Percentiles rank a stretch among this genome's conserved stretches.
Evolutionary conservation across 805 yeast species (phyloP).

Genomic region (Spathaspora sp.): DNA sequence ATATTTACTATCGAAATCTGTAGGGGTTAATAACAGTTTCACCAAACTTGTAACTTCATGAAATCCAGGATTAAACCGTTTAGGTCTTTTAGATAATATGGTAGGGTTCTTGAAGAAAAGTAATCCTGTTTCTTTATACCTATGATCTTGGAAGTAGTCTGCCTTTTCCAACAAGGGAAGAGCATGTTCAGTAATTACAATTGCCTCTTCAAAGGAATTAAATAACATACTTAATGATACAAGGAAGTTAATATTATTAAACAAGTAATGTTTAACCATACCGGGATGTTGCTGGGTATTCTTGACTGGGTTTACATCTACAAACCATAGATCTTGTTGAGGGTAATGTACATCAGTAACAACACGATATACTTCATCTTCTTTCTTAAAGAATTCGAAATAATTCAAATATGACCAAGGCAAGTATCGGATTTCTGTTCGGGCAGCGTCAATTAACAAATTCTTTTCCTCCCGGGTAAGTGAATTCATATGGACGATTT

Average conservation of each 20-base stretch:
- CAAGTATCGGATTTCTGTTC: constrained; percentile 12
- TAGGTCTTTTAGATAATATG: constrained; percentile 13
- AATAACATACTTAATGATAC: constrained; percentile 23
- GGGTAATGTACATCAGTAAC: constrained; percentile 13
- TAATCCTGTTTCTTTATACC: constrained; percentile 20
- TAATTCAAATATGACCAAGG: constrained; percentile 10
- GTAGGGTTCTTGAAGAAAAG: constrained; percentile 27
- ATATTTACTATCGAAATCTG: constrained; percentile 12
- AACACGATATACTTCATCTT: constrained; percentile 2
- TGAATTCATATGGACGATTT: constrained; percentile 16
- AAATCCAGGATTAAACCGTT: constrained; percentile 23
- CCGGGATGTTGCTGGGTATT: constrained; percentile 13
- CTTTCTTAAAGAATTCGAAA: background rate
- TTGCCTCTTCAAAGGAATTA: constrained; percentile 28
- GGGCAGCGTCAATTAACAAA: constrained; percentile 11
- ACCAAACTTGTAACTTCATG: constrained; percentile 25
- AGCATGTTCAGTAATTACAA: constrained; percentile 23
- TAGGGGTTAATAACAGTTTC: constrained; percentile 17
- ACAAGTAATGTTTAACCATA: constrained; percentile 6
- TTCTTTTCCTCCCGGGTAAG: constrained; percentile 10
- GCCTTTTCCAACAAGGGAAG: constrained; percentile 21
- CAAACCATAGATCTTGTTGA: constrained; percentile 25
- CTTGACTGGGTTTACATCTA: constrained; percentile 18
- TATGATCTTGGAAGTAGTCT: constrained; percentile 14
- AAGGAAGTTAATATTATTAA: constrained; percentile 13